phyloP scores from a whole-genome alignment of 164 flowering plant genomes.

The Nymphaea thermarum region DNA sequence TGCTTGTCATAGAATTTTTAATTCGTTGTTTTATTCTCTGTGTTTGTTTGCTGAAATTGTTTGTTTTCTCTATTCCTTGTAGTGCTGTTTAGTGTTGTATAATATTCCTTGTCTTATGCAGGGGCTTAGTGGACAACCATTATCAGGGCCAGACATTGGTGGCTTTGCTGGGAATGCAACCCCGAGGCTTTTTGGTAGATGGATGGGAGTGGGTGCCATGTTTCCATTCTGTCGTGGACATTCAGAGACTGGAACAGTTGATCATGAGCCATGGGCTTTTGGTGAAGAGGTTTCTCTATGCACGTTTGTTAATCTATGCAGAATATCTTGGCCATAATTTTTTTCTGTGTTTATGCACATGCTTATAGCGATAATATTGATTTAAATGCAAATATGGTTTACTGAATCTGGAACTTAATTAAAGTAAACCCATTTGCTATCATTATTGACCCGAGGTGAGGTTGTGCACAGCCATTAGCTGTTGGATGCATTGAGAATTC shows the following conservation, averaged over 20 bases:
- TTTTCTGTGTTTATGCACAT: too few species aligned
- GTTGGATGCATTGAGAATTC: too few species aligned
- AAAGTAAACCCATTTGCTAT: too few species aligned
- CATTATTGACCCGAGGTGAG: too few species aligned
- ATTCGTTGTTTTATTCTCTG: not conserved
- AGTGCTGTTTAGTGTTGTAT: not conserved
- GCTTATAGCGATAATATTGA: too few species aligned
- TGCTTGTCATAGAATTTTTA: too few species aligned
- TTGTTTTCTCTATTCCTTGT: not conserved
- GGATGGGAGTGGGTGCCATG: slow-evolving; percentile 91
- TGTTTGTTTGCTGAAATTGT: not conserved
- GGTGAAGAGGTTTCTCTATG: slow-evolving; percentile 65
- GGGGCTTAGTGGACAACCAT: slow-evolving; percentile 96
- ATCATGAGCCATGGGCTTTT: slow-evolving; percentile 97
- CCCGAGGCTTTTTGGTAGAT: slow-evolving; percentile 79
- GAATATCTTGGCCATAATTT: too few species aligned
- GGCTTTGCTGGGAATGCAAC: slow-evolving; percentile 96
- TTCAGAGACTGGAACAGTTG: slow-evolving; percentile 49
- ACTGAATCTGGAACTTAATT: too few species aligned
- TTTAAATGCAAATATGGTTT: too few species aligned
- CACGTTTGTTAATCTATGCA: too few species aligned
- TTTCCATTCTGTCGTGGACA: slow-evolving; percentile 96
- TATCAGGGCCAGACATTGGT: slow-evolving; percentile 96
- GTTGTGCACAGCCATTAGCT: too few species aligned
- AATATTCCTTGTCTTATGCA: slow-evolving; percentile 10